A percentile compares a stretch with the other conserved stretches of the same genome.
These are phyloP conservation scores for Candida morakotiae DNA, from an alignment of 805 yeast species.

Conservation along the genomic window DNA sequence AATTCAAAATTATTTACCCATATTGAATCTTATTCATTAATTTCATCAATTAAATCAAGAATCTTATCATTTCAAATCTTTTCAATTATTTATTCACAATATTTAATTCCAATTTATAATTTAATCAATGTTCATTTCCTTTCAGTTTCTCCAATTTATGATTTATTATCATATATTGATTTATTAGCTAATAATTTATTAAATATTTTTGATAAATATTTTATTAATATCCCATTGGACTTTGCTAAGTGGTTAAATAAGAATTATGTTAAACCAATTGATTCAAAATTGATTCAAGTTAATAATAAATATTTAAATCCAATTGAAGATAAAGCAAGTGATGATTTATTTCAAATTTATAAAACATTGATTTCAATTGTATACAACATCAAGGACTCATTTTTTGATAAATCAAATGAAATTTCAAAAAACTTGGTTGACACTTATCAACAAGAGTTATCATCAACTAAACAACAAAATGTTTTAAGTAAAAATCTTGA, in stretches of 20 bases:
- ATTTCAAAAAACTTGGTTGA: constrained; percentile 23
- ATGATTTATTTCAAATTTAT: constrained; percentile 14
- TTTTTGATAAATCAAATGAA: constrained; percentile 12
- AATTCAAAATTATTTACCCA: constrained; percentile 31
- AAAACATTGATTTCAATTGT: constrained; percentile 17
- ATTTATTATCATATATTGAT: constrained; percentile 10
- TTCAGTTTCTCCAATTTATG: constrained; percentile 10
- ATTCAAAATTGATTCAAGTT: constrained; percentile 5
- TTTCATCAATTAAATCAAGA: constrained; percentile 17
- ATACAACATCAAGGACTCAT: constrained; percentile 14
- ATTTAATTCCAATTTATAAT: constrained; percentile 14
- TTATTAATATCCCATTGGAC: constrained; percentile 1
- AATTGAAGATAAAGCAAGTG: constrained; percentile 6
- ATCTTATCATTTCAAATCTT: constrained; percentile 23
- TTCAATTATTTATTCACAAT: constrained; percentile 19
- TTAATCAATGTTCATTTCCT: constrained; percentile 20
- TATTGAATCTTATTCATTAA: constrained; percentile 27
- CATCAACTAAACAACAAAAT: constrained; percentile 19
- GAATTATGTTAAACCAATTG: constrained; percentile 5
- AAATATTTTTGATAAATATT: constrained; percentile 6
- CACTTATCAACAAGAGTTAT: constrained; percentile 32
- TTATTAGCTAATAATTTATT: constrained; percentile 11
- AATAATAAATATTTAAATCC: constrained; percentile 9
- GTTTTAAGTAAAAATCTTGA: constrained; percentile 28
- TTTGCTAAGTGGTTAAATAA: constrained; percentile 5